Base-by-base conservation (phyloP, 148 eudicot genomes). In the Silene uniflora region DNA sequence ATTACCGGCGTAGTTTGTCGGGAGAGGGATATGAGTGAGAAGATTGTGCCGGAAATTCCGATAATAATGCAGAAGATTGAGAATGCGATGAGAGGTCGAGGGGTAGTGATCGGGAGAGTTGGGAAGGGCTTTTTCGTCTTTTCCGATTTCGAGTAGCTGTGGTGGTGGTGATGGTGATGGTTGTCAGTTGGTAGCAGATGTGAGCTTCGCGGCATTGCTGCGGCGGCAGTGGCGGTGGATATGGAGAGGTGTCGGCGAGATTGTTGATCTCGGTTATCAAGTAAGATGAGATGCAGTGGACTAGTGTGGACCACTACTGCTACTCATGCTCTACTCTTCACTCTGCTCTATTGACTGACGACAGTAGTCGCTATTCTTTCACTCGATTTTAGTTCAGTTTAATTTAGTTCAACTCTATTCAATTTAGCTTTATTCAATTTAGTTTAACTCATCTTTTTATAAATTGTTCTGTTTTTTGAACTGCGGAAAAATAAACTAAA, bases 21-120 rank as follows among this genome's bases (percentile, higher is more conserved):
- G 67, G 88, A 81, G 62, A 86, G 73, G n/a, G 89, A 81, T 81
- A 82, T 44, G 75, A 88, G 85, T 69, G 87, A 76, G 85, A 85
- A 85, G 12, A 85, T 27, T n/a, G 81, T 84, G 67, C 87, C 85
- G 80, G 85, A 75, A 32, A 88, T 67, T 17, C 90, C 90, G 72
- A 84, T 69, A 23, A 82, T 32, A 62, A 88, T 87, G 76, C 83
- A 88, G 72, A 85, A 7, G 22, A 77, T 66, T 55, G 85, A 85
- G 62, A 84, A 60, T 69, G 78, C 69, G 77, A 84, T 3, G 5
- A 83, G 56, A 19, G 82, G 80, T 0, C 75, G 63, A 13, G 84
- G 83, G 8, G 75, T 54, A 3, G 62, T 11, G 67, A 78, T 9
- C 10, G 74, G 18, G 62, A 22, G 7, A n/a, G 62, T 12, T 19